Percentiles rank a stretch among this genome's conserved stretches.
Conservation (phyloP, 257 asterid species). For the Scutellaria galericulata region DNA sequence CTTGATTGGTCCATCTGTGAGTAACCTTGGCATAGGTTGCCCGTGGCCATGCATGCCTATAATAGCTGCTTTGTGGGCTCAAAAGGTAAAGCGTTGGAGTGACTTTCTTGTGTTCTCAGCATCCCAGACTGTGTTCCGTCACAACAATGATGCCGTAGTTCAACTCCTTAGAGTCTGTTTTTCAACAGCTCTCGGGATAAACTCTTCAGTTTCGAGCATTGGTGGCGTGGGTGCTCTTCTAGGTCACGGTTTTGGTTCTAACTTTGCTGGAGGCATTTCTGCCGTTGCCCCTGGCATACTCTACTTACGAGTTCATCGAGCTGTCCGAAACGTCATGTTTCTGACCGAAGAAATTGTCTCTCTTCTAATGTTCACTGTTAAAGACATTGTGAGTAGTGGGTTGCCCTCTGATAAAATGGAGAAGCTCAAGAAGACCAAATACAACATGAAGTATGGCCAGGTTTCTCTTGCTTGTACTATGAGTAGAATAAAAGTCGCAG, state of each 20-base stretch:
- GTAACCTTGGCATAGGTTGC: conserved; percentile 74
- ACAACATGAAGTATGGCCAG: conserved; percentile 67
- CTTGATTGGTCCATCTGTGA: conserved; percentile 75
- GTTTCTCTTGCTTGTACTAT: conserved; percentile 78
- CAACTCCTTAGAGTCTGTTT: conserved; percentile 92
- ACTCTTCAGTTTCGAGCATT: conserved; percentile 53
- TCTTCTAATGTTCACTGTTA: conserved; percentile 74
- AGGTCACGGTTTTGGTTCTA: conserved; percentile 97
- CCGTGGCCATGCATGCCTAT: conserved; percentile 99
- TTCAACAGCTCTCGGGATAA: conserved; percentile 70
- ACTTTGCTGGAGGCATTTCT: conserved; percentile 65
- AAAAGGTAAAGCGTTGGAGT: conserved; percentile 93
- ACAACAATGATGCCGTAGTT: conserved; percentile 78
- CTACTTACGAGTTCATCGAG: conserved; percentile 82
- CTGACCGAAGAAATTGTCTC: conserved; percentile 83
- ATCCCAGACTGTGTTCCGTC: conserved; percentile 85
- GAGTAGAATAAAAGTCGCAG: conserved; percentile 79
- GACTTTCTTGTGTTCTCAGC: conserved; percentile 88
- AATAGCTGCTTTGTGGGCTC: conserved; percentile 82
- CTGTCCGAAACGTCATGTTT: conserved; percentile 71
- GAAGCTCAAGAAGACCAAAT: conserved; percentile 68
- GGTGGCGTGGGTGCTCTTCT: conserved; percentile 93
- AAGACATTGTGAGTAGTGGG: conserved; percentile 64
- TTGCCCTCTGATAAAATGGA: conserved; percentile 59
- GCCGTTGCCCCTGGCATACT: conserved; percentile 97